Evolutionary conservation across 2,329 filamentous ascomycete genomes (phyloP), one percentile per base, ranked within the genome.

Genomic region (Neospermospora avenae): DNA sequence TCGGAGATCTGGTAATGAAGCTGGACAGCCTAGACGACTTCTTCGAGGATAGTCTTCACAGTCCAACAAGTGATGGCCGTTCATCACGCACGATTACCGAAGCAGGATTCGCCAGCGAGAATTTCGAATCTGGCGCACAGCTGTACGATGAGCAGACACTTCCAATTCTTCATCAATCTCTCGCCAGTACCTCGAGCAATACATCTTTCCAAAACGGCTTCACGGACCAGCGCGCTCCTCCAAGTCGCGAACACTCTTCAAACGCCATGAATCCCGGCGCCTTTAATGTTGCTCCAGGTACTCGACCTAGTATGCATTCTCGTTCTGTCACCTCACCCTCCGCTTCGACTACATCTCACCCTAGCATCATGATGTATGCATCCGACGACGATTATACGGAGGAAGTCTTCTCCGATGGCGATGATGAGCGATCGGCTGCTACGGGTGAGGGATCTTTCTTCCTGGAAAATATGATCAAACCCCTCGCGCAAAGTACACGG

Each of bases 141-240:
- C 77, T 97, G 0, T 97, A 98, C 74, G 93, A 97, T 69, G 91
- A 96, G 73, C 91, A 96, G 71, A 96, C 95, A 6, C 80, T 95
- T 11, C 93, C 93, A 0, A 96, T 97, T 55, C 77, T 97, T 5
- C 89, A 95, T 68, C 90, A 95, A 70, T 95, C 91, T 0, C 80
- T 89, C 24, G 84, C 81, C 22, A 71, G 82, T 11, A 93, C 86
- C 65, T 87, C 88, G 39, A 89, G 85, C 54, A 84, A 86, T 1
- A 83, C 84, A 0, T 89, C 88, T 0, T 95, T 98, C 74, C 91
- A 96, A 68, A 96, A 93, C 69, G 91, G 91, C 4, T 93, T 97
- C 68, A 84, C 87, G 1, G 93, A 97, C 69, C 81, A 79, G 49
- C 80, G 83, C 28, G 78, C 88, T 1, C 76, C 76, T 48, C 81